These are phyloP conservation scores for Microdochium paspali DNA, from an alignment of 2,329 filamentous ascomycete genomes.

Conservation along the genomic window DNA sequence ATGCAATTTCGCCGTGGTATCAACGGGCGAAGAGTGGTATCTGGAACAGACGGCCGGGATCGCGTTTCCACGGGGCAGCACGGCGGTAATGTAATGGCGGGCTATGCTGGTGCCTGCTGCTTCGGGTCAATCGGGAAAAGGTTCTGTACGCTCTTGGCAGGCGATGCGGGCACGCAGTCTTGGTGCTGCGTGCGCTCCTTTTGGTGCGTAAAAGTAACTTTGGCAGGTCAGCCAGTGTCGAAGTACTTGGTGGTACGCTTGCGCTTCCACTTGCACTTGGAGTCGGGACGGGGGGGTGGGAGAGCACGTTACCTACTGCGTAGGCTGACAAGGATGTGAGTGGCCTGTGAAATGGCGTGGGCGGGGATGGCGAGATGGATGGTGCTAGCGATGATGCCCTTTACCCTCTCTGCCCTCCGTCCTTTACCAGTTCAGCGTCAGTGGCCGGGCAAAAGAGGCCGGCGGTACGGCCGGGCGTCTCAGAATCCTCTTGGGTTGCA, in stretches of 20 bases:
- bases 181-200: too few species aligned
- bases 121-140: too few species aligned
- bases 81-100: background rate
- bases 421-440: too few species aligned
- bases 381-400: background rate
- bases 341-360: background rate
- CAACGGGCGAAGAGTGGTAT: background rate
- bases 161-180: too few species aligned
- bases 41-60: background rate
- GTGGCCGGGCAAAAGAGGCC: background rate
- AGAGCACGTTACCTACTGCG: too few species aligned
- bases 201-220: too few species aligned
- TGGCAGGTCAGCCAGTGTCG: too few species aligned
- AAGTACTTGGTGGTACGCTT: too few species aligned
- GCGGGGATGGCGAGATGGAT: background rate
- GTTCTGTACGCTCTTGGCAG: too few species aligned
- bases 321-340: too few species aligned
- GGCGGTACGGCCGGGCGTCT: background rate
- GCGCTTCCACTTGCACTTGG: too few species aligned
- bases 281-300: too few species aligned
- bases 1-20: background rate
- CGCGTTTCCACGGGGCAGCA: background rate
- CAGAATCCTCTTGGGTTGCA: background rate
- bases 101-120: background rate
- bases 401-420: background rate